Evolutionary conservation across 192 early-diverging fungal species (phyloP), one percentile per base, ranked within the genome.

Genomic region (Backusella mclennaniae): DNA sequence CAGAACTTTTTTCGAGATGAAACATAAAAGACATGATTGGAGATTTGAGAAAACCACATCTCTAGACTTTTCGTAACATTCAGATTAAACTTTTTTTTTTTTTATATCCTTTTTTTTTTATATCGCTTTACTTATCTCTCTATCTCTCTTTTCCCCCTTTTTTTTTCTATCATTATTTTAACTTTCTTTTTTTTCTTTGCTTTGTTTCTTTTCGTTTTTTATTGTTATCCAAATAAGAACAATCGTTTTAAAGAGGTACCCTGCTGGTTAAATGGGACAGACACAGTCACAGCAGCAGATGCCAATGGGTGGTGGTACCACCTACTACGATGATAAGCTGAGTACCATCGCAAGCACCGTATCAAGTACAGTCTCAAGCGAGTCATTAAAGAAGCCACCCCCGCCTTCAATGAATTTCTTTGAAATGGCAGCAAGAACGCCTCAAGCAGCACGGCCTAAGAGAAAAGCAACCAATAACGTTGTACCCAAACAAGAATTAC

Each of bases 1-100:
- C 46, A 49, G 19, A 49, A 6, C 46, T 49, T n/a, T 49, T 14
- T 49, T 49, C 15, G 21, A 63, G 56, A 29, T 63, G 56, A 63
- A 63, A 63, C 56, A 63, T 63, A 14, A 26, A 63, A 63, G 56
- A 63, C 56, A 12, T 63, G 56, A 63, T 63, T 63, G 56, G 56
- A 63, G 56, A 63, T 63, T 63, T 29, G 23, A 63, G 56, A 56
- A 56, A 56, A 23, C 56, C 56, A 26, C 29, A 59, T 59, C 56
- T 59, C 12, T 59, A 12, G n/a, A 19, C 19, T 44, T 44, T 53
- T 53, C 21, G 53, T 56, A 11, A 56, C 53, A 15, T 56, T 56
- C 21, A 56, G 23, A 56, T 56, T 56, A 26, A 23, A 23, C 21
- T 56, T 56, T 56, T 53, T 53, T 21, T 23, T 7, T 53, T 19